Evolutionary conservation across 257 asterid genomes (phyloP).

Genomic region (Anisodus tanguticus): DNA sequence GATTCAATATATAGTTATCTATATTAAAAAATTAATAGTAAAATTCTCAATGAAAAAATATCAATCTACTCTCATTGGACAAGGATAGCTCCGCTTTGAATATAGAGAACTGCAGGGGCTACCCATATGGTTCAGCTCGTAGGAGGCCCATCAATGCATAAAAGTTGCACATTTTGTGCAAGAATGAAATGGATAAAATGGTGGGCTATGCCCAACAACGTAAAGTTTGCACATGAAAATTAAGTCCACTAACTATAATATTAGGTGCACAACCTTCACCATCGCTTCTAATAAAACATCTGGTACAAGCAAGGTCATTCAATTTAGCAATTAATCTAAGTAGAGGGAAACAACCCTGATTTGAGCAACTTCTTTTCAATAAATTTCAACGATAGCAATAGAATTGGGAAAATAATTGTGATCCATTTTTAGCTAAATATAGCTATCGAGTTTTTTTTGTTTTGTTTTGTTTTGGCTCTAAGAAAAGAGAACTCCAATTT

Average conservation of each 20-base stretch:
- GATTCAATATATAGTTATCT: too few species aligned
- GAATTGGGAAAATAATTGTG: too few species aligned
- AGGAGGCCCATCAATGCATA: conserved; percentile 11
- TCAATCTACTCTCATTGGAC: too few species aligned
- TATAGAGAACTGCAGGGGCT: background rate
- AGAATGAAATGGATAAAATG: conserved; percentile 5
- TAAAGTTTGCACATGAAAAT: conserved; percentile 1
- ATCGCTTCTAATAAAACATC: too few species aligned
- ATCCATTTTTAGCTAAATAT: too few species aligned
- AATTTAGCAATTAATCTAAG: background rate
- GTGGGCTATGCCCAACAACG: background rate
- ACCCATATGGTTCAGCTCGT: background rate
- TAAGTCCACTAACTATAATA: background rate
- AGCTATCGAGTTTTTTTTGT: background rate
- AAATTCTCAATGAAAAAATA: too few species aligned
- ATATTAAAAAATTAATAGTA: too few species aligned
- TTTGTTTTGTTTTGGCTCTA: background rate
- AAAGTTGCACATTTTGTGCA: background rate
- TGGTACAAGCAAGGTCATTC: background rate
- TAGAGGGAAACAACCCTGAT: background rate
- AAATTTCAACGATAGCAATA: too few species aligned
- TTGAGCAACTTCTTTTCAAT: background rate
- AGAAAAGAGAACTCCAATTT: background rate
- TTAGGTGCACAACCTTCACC: background rate
- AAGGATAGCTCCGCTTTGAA: too few species aligned